Percentiles rank a stretch among this genome's conserved stretches.
phyloP scores from a whole-genome alignment of 352 stramenopile species.

The Phytopythium oedochilum region DNA sequence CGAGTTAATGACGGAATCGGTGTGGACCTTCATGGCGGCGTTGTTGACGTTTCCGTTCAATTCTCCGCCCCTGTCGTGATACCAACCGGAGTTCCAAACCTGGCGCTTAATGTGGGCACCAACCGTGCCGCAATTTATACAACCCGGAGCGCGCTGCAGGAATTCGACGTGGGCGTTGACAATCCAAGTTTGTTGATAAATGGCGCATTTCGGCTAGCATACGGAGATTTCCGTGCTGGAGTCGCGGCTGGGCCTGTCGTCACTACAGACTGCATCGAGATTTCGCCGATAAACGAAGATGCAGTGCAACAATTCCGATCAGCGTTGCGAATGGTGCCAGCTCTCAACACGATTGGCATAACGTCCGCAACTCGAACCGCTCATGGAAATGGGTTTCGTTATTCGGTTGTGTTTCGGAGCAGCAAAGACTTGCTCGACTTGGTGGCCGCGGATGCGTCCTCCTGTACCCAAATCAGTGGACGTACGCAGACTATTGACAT shows the following conservation, averaged over 20 bases:
- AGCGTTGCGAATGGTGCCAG: slow-evolving; percentile 31
- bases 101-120: slow-evolving; percentile 37
- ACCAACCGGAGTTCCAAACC: slow-evolving; percentile 16
- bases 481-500: slow-evolving; percentile 69
- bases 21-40: slow-evolving; percentile 28
- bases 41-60: slow-evolving; percentile 41
- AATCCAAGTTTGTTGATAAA: slow-evolving; percentile 34
- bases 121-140: slow-evolving; percentile 34
- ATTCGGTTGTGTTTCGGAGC: slow-evolving; percentile 44
- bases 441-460: slow-evolving; percentile 24
- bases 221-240: slow-evolving; percentile 45
- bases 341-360: slow-evolving; percentile 58
- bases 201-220: slow-evolving; percentile 46
- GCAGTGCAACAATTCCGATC: slow-evolving; percentile 33
- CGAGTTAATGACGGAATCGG: slow-evolving; percentile 40
- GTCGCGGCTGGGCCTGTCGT: slow-evolving; percentile 16
- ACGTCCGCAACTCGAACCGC: slow-evolving; percentile 14
- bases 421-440: slow-evolving; percentile 49
- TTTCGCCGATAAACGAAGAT: slow-evolving; percentile 29
- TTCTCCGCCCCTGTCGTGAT: slow-evolving; percentile 53
- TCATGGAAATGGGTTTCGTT: slow-evolving; percentile 45
- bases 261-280: slow-evolving; percentile 52
- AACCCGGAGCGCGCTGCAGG: slow-evolving; percentile 29
- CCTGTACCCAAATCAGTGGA: slow-evolving; percentile 29
- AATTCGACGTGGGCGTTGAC: slow-evolving; percentile 59